Percentiles rank a stretch among this genome's conserved stretches.
Evolutionary conservation across 805 yeast genomes (phyloP).

Genomic region (Kodamaea lidongshanica): DNA sequence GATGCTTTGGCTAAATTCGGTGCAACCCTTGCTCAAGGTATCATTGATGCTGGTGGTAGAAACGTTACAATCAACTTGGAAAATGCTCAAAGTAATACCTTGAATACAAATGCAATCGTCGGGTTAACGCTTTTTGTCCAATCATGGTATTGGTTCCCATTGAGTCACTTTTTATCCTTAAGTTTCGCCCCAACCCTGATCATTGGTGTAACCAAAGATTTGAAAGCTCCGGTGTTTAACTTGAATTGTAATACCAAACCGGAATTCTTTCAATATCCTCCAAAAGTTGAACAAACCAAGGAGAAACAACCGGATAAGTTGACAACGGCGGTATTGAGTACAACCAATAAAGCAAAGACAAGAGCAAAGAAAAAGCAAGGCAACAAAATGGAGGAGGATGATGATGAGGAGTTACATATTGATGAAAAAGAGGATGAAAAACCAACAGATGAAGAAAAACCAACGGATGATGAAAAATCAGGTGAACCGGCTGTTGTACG

Average conservation of each 20-base stretch:
- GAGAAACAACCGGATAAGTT: conserved; percentile 83
- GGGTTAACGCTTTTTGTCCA: conserved; percentile 87
- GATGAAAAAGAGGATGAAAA: conserved; percentile 11
- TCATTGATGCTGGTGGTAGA: conserved; percentile 97
- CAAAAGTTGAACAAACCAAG: conserved; percentile 71
- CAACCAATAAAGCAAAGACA: conserved; percentile 90
- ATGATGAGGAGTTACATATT: conserved; percentile 32
- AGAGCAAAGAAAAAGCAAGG: conserved; percentile 68
- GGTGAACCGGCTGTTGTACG: conserved; percentile 39
- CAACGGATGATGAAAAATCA: conserved; percentile 22
- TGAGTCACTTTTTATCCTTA: conserved; percentile 84
- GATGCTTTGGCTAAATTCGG: conserved; percentile 97
- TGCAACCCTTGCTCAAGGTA: conserved; percentile 95
- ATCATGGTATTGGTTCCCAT: conserved; percentile 98
- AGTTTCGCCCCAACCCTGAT: conserved; percentile 91
- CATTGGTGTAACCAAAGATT: conserved; percentile 72
- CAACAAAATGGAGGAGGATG: conserved; percentile 46
- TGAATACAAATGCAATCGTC: conserved; percentile 85
- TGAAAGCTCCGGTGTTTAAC: conserved; percentile 79
- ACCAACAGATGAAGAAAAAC: conserved; percentile 10
- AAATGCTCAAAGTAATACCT: conserved; percentile 79
- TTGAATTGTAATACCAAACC: conserved; percentile 77
- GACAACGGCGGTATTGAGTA: conserved; percentile 88
- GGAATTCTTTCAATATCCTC: conserved; percentile 82
- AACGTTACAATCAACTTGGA: conserved; percentile 92